Percentiles rank a stretch among this genome's conserved stretches.
Evolutionary conservation across 2,329 filamentous ascomycete species (phyloP).

Genomic region (Fusarium neocosmosporiellum): DNA sequence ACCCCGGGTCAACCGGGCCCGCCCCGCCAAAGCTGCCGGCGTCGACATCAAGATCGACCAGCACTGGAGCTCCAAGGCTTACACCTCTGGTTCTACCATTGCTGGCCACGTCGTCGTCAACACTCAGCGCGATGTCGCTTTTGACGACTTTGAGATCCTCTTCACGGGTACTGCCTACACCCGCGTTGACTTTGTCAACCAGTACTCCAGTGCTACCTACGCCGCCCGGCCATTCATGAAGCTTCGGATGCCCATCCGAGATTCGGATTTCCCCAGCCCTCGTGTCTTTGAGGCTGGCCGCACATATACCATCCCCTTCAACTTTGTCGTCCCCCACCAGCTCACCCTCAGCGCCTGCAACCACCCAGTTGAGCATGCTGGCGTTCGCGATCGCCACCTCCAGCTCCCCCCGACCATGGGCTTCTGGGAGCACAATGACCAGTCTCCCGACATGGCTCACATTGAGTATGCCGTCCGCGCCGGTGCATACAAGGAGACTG

Average conservation of each 20-base stretch:
- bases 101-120: constrained; percentile 61
- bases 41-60: constrained; percentile 63
- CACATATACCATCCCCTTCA: constrained; percentile 65
- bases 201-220: constrained; percentile 59
- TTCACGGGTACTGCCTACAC: constrained; percentile 64
- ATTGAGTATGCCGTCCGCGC: constrained; percentile 66
- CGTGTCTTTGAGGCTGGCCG: constrained; percentile 60
- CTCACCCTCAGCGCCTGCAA: constrained; percentile 68
- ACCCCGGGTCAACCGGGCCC: constrained; percentile 35
- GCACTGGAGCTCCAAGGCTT: constrained; percentile 66
- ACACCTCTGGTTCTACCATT: constrained; percentile 65
- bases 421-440: constrained; percentile 65
- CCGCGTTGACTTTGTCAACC: constrained; percentile 62
- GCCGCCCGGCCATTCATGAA: constrained; percentile 66
- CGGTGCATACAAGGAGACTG: constrained; percentile 48
- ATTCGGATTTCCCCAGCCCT: constrained; percentile 59
- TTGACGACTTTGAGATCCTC: constrained; percentile 64
- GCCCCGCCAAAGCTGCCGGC: constrained; percentile 43
- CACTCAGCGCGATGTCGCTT: constrained; percentile 58
- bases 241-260: constrained; percentile 63
- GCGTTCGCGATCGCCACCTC: constrained; percentile 63
- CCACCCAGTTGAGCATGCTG: constrained; percentile 58
- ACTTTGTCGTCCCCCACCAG: constrained; percentile 69
- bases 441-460: constrained; percentile 65
- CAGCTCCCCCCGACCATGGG: constrained; percentile 65